Evolutionary conservation across 495 filamentous ascomycete species (phyloP), one percentile per base, ranked within the genome.

Genomic region (Neurospora intermedia): DNA sequence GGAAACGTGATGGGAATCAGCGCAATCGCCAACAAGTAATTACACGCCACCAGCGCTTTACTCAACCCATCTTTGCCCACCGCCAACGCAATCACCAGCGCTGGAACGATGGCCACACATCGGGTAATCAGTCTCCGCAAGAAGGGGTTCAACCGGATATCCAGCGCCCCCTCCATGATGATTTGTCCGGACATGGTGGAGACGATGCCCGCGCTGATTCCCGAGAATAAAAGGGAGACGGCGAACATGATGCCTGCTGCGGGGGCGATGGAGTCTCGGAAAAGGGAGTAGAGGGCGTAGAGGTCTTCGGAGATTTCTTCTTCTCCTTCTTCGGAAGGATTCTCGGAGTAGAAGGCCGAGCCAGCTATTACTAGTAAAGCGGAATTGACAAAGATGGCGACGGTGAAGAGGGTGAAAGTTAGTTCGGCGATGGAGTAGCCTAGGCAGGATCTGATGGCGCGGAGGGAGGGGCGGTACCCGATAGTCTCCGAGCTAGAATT

Each of bases 321-420:
- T 45, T 16, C 6, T 69, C 46, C 45, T 39, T 70, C 39, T 8
- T 7, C 7, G 0, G 39, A 39, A 8, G 39, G 39, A 6, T 7
- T 39, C 7, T 7, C 6, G 39, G 39, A 39, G 39, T 39, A 39
- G 7, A 39, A 39, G 0, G 91, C 88, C 15, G 91, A 87, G 41
- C 91, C 92, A 1, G 91, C 89, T n/a, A 91, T 89, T 75, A 94
- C 92, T 72, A 94, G 87, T 74, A 94, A 93, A 35, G 92, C 85
- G 73, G 88, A 90, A 80, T 94, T 94, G 76, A 94, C 91, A 76
- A 94, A 94, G 16, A 93, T 85, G 27, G 91, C 91, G 76, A 93
- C 92, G 42, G 90, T 91, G 77, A 92, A 91, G 5, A 93, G 87
- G 3, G 89, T 90, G 69, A 92, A 75, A 31, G 85, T 78, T 27